Conservation (phyloP, 305 asterid genomes). For the Withania somnifera region DNA sequence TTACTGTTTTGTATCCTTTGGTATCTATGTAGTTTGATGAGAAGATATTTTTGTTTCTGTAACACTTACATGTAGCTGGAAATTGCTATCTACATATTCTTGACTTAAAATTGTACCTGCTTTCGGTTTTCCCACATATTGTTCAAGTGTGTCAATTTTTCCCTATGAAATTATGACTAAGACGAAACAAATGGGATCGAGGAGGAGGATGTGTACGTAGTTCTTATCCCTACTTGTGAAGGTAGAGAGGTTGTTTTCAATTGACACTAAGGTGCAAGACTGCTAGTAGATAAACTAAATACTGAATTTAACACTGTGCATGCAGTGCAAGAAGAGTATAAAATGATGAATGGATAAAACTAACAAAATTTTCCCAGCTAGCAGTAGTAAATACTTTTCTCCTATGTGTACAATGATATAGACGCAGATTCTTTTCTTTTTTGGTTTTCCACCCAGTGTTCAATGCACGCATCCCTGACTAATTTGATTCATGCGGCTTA, state of each 20-base stretch:
- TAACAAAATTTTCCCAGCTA: conserved; percentile 1
- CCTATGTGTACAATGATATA: background rate
- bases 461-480: background rate
- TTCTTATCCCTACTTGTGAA: too few relatives aligned
- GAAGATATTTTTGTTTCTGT: background rate
- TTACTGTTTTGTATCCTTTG: background rate
- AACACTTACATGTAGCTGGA: background rate
- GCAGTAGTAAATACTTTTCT: background rate
- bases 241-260: background rate
- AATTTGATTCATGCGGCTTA: background rate
- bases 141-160: background rate
- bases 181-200: too few relatives aligned
- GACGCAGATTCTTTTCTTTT: background rate
- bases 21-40: background rate
- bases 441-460: background rate
- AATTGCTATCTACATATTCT: background rate
- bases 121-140: background rate
- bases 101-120: background rate
- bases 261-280: background rate
- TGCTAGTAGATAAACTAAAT: background rate
- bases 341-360: background rate
- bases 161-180: background rate
- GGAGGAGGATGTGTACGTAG: too few relatives aligned
- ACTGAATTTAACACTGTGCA: background rate
- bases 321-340: background rate